Conservation (phyloP, 257 asterid species). For the Nicotiana paniculata region DNA sequence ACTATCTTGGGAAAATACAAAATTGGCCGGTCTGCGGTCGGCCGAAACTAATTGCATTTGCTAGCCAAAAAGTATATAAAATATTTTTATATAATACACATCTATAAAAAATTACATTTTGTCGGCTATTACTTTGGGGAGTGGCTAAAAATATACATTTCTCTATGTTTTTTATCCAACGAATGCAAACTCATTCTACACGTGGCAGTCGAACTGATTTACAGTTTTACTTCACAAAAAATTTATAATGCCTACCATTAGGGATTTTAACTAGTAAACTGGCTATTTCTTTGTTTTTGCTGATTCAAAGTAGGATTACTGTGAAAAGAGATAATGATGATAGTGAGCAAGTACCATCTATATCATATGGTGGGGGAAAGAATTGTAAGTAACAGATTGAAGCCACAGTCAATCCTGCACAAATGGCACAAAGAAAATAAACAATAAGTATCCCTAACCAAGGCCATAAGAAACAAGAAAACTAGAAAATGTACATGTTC, state of each 20-base stretch:
- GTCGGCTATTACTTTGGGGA: too few species aligned
- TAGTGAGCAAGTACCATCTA: slow-evolving; percentile 49
- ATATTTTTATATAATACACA: too few species aligned
- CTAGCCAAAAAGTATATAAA: too few species aligned
- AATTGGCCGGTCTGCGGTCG: too few species aligned
- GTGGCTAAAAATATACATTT: too few species aligned
- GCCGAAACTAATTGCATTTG: too few species aligned
- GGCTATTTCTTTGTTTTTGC: background rate
- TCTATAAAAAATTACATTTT: too few species aligned
- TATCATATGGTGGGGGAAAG: slow-evolving; percentile 83
- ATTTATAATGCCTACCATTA: background rate
- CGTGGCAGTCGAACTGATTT: background rate
- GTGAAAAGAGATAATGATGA: background rate
- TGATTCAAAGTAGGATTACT: background rate
- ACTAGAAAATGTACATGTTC: background rate
- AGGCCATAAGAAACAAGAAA: background rate
- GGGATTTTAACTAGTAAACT: background rate
- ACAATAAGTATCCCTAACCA: background rate
- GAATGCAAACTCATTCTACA: background rate
- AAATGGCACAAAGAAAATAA: slow-evolving; percentile 17
- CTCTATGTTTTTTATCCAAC: background rate
- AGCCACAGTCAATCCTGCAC: slow-evolving; percentile 75
- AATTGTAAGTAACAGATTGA: slow-evolving; percentile 88
- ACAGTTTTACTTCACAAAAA: background rate
- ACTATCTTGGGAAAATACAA: background rate